Evolutionary conservation across 495 filamentous ascomycete species (phyloP).

Genomic region (Aspergillus avenaceus): DNA sequence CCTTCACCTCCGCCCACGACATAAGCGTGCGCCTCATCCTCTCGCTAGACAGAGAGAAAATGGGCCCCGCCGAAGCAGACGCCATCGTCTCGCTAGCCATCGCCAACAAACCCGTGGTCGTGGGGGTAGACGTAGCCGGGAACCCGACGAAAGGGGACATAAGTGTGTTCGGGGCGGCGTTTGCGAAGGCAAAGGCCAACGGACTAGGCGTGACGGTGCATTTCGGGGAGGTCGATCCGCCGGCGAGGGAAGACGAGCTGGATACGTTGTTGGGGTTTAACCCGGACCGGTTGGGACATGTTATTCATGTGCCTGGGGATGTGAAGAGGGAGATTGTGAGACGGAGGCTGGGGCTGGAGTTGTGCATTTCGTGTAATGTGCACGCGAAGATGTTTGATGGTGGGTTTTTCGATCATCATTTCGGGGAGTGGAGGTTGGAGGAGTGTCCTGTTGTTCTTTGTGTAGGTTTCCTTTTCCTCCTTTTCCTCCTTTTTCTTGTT

Average conservation of each 20-base stretch:
- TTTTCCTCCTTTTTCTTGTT: conserved; percentile 5
- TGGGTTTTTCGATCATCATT: conserved; percentile 67
- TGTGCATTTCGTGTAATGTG: conserved; percentile 81
- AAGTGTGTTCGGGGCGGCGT: conserved; percentile 49
- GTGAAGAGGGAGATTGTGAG: conserved; percentile 52
- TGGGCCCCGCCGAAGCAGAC: conserved; percentile 50
- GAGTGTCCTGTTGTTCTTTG: conserved; percentile 54
- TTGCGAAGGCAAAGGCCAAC: conserved; percentile 47
- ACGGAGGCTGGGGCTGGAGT: conserved; percentile 59
- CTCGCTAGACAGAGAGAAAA: conserved; percentile 64
- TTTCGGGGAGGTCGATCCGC: conserved; percentile 64
- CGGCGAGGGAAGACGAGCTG: conserved; percentile 54
- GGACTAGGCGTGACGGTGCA: conserved; percentile 68
- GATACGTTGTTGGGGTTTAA: conserved; percentile 55
- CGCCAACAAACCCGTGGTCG: conserved; percentile 53
- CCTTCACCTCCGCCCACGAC: conserved; percentile 28
- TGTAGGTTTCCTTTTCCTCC: conserved; percentile 40
- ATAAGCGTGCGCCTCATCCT: conserved; percentile 66
- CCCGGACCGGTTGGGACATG: conserved; percentile 74
- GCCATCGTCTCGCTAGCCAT: conserved; percentile 61
- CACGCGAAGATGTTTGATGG: conserved; percentile 68
- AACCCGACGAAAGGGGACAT: conserved; percentile 64
- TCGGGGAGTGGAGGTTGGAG: conserved; percentile 56
- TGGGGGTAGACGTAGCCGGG: conserved; percentile 79
- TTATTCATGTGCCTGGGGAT: conserved; percentile 63